These are phyloP conservation scores for Backusella luteola DNA, from an alignment of 192 early-diverging fungal species.

Conservation along the genomic window DNA sequence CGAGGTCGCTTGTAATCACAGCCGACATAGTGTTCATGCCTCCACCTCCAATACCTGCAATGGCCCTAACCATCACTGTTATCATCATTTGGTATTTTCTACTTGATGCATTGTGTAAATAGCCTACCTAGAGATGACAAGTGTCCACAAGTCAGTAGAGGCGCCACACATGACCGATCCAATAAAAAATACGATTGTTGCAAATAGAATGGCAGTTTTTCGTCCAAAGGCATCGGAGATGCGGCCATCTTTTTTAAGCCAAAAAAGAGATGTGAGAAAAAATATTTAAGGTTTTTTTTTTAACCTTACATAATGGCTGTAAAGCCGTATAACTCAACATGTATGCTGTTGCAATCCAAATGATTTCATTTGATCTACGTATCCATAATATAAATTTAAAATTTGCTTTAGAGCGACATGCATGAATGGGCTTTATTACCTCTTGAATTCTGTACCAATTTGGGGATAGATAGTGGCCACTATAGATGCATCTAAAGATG, in stretches of 20 bases:
- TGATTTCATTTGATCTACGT: conserved; percentile 49
- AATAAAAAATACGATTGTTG: conserved; percentile 60
- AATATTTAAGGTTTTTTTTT: not conserved
- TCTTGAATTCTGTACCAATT: conserved; percentile 41
- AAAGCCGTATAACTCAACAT: conserved; percentile 73
- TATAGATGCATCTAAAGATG: conserved; percentile 36
- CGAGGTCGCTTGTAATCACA: conserved; percentile 75
- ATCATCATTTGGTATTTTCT: too few relatives aligned
- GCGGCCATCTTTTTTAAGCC: conserved; percentile 36
- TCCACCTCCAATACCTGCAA: conserved; percentile 74
- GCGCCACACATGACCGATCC: conserved; percentile 71
- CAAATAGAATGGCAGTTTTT: conserved; percentile 54
- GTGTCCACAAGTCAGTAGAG: conserved; percentile 39
- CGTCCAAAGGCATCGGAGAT: conserved; percentile 84
- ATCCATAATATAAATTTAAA: not conserved
- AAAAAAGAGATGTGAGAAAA: not conserved
- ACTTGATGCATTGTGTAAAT: too few relatives aligned
- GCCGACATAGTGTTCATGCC: conserved; percentile 58
- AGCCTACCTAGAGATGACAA: conserved; percentile 54
- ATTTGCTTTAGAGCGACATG: not conserved
- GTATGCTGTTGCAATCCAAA: conserved; percentile 83
- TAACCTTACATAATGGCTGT: conserved; percentile 67
- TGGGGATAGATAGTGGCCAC: conserved; percentile 35
- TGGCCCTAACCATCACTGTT: conserved; percentile 24
- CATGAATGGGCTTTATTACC: conserved; percentile 9